Percentiles rank a stretch among this genome's conserved stretches.
These are phyloP conservation scores for Stagonosporopsis tanaceti DNA, from an alignment of 2,329 filamentous ascomycete species.

Conservation along the genomic window DNA sequence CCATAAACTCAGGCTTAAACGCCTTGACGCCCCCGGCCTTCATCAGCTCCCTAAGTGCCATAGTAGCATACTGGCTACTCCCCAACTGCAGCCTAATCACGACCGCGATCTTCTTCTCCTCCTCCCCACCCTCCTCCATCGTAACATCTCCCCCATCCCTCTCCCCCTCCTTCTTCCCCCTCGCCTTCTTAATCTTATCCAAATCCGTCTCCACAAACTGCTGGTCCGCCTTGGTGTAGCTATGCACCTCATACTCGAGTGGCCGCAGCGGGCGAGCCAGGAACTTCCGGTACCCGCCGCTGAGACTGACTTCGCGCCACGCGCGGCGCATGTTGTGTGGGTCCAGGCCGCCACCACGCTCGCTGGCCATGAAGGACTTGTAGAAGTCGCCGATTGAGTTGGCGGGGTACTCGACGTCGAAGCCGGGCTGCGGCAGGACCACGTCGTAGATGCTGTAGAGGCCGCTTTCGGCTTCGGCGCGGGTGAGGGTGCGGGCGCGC, in stretches of 20 bases:
- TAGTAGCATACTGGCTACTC: conserved; percentile 84
- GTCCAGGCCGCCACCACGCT: conserved; percentile 79
- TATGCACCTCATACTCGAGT: conserved; percentile 72
- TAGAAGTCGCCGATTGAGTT: conserved; percentile 90
- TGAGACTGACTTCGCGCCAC: conserved; percentile 87
- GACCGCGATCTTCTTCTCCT: conserved; percentile 67
- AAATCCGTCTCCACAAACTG: conserved; percentile 91
- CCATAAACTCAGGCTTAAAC: conserved; percentile 69
- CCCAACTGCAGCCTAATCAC: conserved; percentile 78
- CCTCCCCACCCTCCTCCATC: conserved; percentile 34
- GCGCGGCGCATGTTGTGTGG: conserved; percentile 86
- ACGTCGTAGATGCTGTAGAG: conserved; percentile 84
- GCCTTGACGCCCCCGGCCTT: conserved; percentile 68
- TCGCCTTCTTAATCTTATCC: conserved; percentile 66
- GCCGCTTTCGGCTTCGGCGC: conserved; percentile 79
- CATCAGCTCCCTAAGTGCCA: conserved; percentile 82
- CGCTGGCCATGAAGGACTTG: conserved; percentile 81
- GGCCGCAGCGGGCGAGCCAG: conserved; percentile 73
- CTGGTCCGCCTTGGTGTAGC: conserved; percentile 74
- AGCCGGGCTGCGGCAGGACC: conserved; percentile 91
- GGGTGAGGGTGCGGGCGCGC: conserved; percentile 76
- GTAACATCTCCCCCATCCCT: conserved; percentile 35
- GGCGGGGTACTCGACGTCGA: conserved; percentile 83
- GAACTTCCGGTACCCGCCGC: conserved; percentile 86
- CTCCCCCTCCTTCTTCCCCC: conserved; percentile 60